Conservation (phyloP, 352 stramenopile genomes). For the Phytophthora pseudosyringae region DNA sequence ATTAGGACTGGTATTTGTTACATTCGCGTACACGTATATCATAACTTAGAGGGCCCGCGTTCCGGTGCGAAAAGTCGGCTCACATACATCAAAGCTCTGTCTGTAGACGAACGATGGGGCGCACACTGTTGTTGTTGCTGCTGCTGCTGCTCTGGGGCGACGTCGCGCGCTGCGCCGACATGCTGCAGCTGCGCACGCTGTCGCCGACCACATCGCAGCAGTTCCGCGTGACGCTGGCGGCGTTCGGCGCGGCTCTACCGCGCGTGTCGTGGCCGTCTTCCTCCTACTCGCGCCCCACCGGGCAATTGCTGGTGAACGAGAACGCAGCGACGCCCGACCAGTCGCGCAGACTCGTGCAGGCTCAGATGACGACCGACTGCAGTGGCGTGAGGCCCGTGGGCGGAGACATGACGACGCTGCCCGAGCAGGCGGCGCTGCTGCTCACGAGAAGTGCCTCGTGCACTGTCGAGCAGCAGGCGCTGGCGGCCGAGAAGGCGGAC, state of each 20-base stretch:
- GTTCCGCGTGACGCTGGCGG: constrained; percentile 34
- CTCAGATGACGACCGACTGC: constrained; percentile 29
- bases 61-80: constrained; percentile 17
- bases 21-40: neutral
- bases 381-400: neutral
- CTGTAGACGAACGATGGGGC: constrained; percentile 23
- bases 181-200: constrained; percentile 36
- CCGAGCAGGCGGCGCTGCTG: constrained; percentile 39
- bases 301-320: constrained; percentile 19
- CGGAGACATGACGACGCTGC: constrained; percentile 4
- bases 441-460: constrained; percentile 55
- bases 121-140: constrained; percentile 9
- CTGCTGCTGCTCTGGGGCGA: neutral
- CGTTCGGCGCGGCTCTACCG: constrained; percentile 38
- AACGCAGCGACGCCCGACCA: constrained; percentile 10
- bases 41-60: neutral
- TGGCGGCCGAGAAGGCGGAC: constrained; percentile 39
- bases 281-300: constrained; percentile 9
- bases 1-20: too few species aligned
- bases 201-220: constrained; percentile 28
- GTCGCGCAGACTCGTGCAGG: constrained; percentile 25
- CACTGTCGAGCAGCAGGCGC: constrained; percentile 56
- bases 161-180: constrained; percentile 6
- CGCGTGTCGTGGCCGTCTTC: constrained; percentile 28
- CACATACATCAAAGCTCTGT: neutral